Evolutionary conservation across 306 rosid genomes (phyloP), one percentile per base, ranked within the genome.

Genomic region (Pyrus betulifolia): DNA sequence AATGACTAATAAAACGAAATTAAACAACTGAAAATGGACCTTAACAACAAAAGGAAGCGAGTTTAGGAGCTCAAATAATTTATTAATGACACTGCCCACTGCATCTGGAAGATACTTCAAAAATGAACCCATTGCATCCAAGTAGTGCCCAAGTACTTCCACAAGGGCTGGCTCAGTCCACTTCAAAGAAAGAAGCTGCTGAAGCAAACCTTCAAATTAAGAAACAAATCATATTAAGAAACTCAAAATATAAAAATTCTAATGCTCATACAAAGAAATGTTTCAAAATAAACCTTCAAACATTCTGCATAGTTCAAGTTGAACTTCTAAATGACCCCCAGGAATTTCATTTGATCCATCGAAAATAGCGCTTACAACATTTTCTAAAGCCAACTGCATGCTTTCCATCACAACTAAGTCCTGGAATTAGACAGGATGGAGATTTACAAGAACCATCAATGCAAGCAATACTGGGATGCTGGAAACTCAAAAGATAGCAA

Each of bases 141-240:
- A 81, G 81, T 95, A 95, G 89, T 84, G 99, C 67, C 85, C 92
- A 64, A 92, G 97, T 77, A 89, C 90, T 87, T 88, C 93, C 75
- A 91, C 99, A 76, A 90, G 90, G 57, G 92, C 86, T 25, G 99
- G 97, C 72, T 92, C 97, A 44, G 84, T 86, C 99, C 97, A 92
- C 40, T 91, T 90, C 82, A 95, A 74, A 77, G 96, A 86, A 83
- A 95, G 87, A 82, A 95, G 92, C 51, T 85, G 92, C 83, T 91
- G 97, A 62, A 91, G 97, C 80, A 95, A 85, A 77, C 96, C 97
- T 95, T 82, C 73, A 82, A 79, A 55, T 74, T 74, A 89, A 78
- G 55, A 22, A 82, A 71, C 71, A 71, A 78, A 38, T 22, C 49
- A 14, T 67, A 58, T 78, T 58, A 76, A 57, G 72, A 69, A 51